Conservation (phyloP, 148 eudicot species). For the Pharnaceum exiguum region DNA sequence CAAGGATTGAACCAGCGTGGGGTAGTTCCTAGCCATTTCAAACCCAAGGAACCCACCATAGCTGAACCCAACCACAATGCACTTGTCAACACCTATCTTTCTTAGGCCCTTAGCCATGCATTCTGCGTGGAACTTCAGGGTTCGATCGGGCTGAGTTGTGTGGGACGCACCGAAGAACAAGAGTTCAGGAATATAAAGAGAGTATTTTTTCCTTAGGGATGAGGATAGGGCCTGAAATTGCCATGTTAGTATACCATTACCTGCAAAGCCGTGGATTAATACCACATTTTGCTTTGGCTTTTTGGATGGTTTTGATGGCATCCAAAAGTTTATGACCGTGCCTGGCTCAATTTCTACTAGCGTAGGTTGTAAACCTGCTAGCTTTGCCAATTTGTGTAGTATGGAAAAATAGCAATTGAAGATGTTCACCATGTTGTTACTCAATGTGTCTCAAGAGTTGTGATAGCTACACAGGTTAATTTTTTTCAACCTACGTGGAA, state of each 20-base stretch:
- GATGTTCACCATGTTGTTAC: slow-evolving; percentile 38
- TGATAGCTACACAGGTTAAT: too few species aligned
- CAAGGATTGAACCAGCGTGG: slow-evolving; percentile 40
- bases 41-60: slow-evolving; percentile 60
- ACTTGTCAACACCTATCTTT: slow-evolving; percentile 39
- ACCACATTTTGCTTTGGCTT: slow-evolving; percentile 12
- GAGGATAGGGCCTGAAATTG: slow-evolving; percentile 30
- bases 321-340: slow-evolving; percentile 45
- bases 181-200: slow-evolving; percentile 47
- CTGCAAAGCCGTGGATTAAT: slow-evolving; percentile 40
- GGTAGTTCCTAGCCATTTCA: slow-evolving; percentile 43
- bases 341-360: slow-evolving; percentile 36
- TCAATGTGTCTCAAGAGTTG: too few species aligned
- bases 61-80: slow-evolving; percentile 50
- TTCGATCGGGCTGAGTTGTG: slow-evolving; percentile 16
- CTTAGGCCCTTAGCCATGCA: slow-evolving; percentile 38
- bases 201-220: slow-evolving; percentile 20
- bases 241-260: slow-evolving; percentile 41
- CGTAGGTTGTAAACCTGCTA: slow-evolving; percentile 26
- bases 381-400: slow-evolving; percentile 22
- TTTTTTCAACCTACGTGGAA: too few species aligned
- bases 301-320: slow-evolving; percentile 10
- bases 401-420: slow-evolving; percentile 14
- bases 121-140: slow-evolving; percentile 40
- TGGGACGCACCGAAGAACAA: slow-evolving; percentile 46